Conservation (phyloP, 148 eudicot genomes). For the Drosera capensis region DNA sequence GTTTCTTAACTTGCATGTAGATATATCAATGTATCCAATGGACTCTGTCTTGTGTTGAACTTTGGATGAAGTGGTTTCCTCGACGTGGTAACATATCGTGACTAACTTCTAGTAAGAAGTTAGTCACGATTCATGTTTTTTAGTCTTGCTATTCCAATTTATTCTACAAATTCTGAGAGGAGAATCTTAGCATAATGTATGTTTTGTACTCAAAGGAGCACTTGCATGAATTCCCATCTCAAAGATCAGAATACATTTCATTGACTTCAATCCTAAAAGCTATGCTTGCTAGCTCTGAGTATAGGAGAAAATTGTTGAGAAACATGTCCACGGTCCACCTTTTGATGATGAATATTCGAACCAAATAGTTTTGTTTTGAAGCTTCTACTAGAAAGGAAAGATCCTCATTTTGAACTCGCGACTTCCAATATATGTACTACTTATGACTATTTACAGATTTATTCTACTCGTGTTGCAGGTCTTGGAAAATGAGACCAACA, state of each 20-base stretch:
- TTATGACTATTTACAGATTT: not conserved
- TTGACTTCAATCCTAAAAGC: not conserved
- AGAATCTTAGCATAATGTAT: not conserved
- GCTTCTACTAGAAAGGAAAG: too few relatives aligned
- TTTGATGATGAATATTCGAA: too few relatives aligned
- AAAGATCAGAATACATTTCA: not conserved
- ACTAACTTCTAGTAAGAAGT: not conserved
- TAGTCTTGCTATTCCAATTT: not conserved
- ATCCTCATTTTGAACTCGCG: too few relatives aligned
- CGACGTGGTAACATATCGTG: not conserved
- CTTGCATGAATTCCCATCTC: not conserved
- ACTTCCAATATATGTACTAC: too few relatives aligned
- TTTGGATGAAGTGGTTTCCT: not conserved
- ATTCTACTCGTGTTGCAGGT: constrained; percentile 20
- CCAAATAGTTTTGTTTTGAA: too few relatives aligned
- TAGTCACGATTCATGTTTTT: not conserved
- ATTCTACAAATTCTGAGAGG: not conserved
- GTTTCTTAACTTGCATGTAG: not conserved
- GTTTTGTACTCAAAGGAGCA: too few relatives aligned
- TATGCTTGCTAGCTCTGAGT: too few relatives aligned
- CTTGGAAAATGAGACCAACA: constrained; percentile 79
- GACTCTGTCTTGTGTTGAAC: not conserved
- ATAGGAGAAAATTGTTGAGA: not conserved
- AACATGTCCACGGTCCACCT: not conserved
- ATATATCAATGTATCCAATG: not conserved